Conservation (phyloP, 495 filamentous ascomycete genomes). For the Diplogelasinospora grovesii region DNA sequence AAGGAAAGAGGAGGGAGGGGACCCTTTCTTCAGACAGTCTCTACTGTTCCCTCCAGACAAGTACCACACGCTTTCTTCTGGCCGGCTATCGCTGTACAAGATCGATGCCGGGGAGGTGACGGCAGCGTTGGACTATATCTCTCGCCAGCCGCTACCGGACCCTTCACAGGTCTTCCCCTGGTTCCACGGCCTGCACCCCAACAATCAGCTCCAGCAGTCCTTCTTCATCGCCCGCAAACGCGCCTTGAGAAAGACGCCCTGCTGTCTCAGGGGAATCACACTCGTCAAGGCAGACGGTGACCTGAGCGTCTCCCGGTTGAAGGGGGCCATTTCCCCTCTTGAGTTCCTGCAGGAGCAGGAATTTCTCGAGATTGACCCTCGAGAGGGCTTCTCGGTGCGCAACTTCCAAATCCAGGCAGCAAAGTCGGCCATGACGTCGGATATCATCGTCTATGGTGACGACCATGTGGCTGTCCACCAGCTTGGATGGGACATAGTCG, state of each 20-base stretch:
- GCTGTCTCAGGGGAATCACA: slow-evolving; percentile 73
- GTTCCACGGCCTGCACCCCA: slow-evolving; percentile 89
- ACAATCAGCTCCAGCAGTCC: slow-evolving; percentile 78
- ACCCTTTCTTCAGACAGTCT: slow-evolving; percentile 55
- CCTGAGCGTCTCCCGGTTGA: slow-evolving; percentile 64
- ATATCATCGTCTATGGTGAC: slow-evolving; percentile 87
- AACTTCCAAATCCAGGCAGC: slow-evolving; percentile 97
- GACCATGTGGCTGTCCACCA: slow-evolving; percentile 55
- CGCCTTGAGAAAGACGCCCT: slow-evolving; percentile 63
- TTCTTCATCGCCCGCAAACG: slow-evolving; percentile 80
- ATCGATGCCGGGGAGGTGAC: slow-evolving; percentile 63
- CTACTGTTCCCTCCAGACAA: slow-evolving; percentile 68
- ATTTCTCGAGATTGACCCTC: slow-evolving; percentile 75
- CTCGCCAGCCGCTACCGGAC: slow-evolving; percentile 75
- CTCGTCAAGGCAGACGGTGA: slow-evolving; percentile 86
- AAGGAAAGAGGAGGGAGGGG: slow-evolving; percentile 40
- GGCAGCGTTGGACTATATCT: slow-evolving; percentile 64
- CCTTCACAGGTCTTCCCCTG: slow-evolving; percentile 87
- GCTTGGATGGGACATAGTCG: slow-evolving; percentile 63
- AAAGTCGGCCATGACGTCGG: slow-evolving; percentile 80
- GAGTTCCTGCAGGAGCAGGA: slow-evolving; percentile 61
- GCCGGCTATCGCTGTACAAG: slow-evolving; percentile 58
- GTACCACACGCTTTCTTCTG: slow-evolving; percentile 47
- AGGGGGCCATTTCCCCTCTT: slow-evolving; percentile 73
- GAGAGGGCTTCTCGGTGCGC: slow-evolving; percentile 73